A percentile compares a stretch with the other conserved stretches of the same genome.
Conservation (phyloP, 768 basidiomycete species). For the Tricholoma furcatifolium region DNA sequence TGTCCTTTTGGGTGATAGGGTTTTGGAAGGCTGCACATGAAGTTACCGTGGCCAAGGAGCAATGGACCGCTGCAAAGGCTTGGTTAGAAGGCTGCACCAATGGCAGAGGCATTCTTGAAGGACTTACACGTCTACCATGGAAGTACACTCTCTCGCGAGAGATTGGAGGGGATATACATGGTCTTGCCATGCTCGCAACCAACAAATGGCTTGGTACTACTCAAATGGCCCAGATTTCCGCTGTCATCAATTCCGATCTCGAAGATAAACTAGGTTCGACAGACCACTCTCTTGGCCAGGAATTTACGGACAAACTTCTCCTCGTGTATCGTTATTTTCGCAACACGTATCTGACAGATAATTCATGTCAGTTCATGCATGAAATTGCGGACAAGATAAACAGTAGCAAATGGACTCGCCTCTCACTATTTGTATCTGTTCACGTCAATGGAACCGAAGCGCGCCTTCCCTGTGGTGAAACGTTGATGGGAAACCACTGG, state of each 20-base stretch:
- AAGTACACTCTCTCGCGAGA: background rate
- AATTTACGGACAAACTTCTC: background rate
- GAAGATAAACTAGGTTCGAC: too few species aligned
- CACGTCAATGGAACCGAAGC: background rate
- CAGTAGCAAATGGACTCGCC: background rate
- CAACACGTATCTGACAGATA: background rate
- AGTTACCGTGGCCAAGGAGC: constrained; percentile 2
- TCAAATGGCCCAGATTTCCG: constrained; percentile 3
- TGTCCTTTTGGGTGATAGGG: constrained; percentile 16
- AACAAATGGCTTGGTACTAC: constrained; percentile 11
- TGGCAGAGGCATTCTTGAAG: constrained; percentile 1
- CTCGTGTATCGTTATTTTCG: background rate
- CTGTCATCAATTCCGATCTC: constrained; percentile 5
- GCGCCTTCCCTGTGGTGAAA: background rate
- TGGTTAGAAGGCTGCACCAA: constrained; percentile 7
- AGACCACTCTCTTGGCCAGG: too few species aligned
- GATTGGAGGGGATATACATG: background rate
- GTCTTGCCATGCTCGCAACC: constrained; percentile 1
- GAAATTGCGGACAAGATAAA: background rate
- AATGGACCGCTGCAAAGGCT: constrained; percentile 10
- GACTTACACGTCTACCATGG: constrained; percentile 12
- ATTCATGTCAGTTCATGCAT: constrained; percentile 1
- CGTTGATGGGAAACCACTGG: constrained; percentile 9
- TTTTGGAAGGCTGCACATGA: constrained; percentile 11
- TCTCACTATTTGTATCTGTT: background rate